A percentile compares a stretch with the other conserved stretches of the same genome.
Conservation (phyloP, 2,329 filamentous ascomycete species). For the Trichophyton verrucosum region DNA sequence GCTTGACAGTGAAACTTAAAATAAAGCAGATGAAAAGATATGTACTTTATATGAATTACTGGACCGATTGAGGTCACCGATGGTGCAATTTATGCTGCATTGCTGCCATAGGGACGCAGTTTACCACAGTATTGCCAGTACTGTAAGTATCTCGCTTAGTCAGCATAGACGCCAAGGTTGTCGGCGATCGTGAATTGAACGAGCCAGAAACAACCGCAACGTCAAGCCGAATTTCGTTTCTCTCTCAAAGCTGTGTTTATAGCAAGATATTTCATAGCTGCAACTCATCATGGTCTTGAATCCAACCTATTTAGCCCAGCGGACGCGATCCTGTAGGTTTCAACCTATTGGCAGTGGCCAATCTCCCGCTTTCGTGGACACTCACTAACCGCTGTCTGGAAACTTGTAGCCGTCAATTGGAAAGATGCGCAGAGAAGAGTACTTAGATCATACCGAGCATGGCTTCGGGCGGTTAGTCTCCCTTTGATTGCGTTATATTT, state of each 20-base stretch:
- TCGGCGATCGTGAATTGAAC: not conserved
- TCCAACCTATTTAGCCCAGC: constrained; percentile 79
- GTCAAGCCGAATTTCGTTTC: not conserved
- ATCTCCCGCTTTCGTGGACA: not conserved
- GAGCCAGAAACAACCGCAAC: not conserved
- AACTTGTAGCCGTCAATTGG: constrained; percentile 65
- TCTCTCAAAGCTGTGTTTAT: not conserved
- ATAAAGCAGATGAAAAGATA: too few relatives aligned
- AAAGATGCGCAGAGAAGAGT: constrained; percentile 77
- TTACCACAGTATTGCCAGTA: too few relatives aligned
- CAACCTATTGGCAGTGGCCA: not conserved
- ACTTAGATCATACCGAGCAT: constrained; percentile 80
- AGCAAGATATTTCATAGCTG: not conserved
- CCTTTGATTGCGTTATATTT: not conserved
- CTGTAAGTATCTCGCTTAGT: not conserved
- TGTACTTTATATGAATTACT: too few relatives aligned
- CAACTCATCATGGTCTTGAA: constrained; percentile 62
- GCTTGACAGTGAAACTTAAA: too few relatives aligned
- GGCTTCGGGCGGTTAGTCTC: constrained; percentile 80
- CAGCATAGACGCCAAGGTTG: not conserved
- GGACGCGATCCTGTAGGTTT: constrained; percentile 62
- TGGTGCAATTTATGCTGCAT: too few relatives aligned
- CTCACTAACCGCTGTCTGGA: not conserved
- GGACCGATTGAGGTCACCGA: too few relatives aligned
- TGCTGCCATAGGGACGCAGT: too few relatives aligned